Conservation (phyloP, 768 basidiomycete species). For the Leccinum barrowsii region DNA sequence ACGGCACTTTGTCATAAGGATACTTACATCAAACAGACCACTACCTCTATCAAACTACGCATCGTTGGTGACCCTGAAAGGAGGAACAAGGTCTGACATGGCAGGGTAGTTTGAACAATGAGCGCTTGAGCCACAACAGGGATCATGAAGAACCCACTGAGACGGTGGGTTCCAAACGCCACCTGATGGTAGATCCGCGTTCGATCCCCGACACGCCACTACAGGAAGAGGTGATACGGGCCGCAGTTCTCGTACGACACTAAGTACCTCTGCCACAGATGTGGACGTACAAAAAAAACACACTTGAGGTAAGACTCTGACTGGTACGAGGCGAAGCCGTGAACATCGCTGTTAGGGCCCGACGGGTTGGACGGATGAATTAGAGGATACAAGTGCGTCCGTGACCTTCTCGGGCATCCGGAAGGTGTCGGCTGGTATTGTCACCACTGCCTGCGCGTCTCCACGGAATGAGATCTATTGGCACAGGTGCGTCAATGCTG, state of each 20-base stretch:
- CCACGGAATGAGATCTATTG: constrained; percentile 5
- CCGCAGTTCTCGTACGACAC: constrained; percentile 8
- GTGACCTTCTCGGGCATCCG: constrained; percentile 1
- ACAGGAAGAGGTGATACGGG: constrained; percentile 9
- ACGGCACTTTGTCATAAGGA: neutral
- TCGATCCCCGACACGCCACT: constrained; percentile 5
- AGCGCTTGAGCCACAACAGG: neutral
- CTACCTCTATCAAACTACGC: neutral
- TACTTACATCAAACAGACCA: neutral
- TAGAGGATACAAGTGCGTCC: constrained; percentile 1
- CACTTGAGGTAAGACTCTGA: constrained; percentile 5
- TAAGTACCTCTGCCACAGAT: constrained; percentile 6
- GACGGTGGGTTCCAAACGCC: constrained; percentile 10
- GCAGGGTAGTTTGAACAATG: neutral
- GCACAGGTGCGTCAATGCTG: neutral
- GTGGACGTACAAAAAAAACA: neutral
- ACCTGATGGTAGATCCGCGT: constrained; percentile 11
- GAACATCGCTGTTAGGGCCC: constrained; percentile 3
- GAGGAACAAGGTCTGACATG: neutral
- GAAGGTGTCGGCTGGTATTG: neutral
- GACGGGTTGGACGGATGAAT: constrained; percentile 1
- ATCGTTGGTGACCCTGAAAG: neutral
- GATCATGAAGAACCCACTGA: constrained; percentile 14
- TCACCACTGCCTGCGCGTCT: constrained; percentile 1
- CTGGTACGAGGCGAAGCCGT: constrained; percentile 6